Percentiles rank a stretch among this genome's conserved stretches.
Conservation (phyloP, 1,284 basidiomycete genomes). For the Limonomyces culmigenus region DNA sequence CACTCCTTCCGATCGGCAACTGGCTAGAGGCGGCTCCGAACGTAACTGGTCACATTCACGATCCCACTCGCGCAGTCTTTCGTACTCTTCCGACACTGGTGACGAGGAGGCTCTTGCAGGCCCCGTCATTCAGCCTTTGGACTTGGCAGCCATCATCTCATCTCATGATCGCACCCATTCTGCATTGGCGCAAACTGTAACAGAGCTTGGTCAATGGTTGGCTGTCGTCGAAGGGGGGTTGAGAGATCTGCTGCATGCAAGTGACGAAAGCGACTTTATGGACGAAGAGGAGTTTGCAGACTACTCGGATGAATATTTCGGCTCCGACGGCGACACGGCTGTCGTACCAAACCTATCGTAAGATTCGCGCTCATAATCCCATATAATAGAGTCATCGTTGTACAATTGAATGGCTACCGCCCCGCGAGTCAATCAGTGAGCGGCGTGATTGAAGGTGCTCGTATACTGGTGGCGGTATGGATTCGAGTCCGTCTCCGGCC, state of each 20-base stretch:
- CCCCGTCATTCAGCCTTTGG: background rate
- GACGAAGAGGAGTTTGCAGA: background rate
- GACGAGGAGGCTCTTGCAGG: too few species aligned
- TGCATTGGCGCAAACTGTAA: background rate
- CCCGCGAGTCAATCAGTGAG: background rate
- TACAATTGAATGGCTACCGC: too few species aligned
- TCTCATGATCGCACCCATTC: background rate
- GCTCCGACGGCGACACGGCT: too few species aligned
- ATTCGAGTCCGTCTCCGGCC: constrained; percentile 42
- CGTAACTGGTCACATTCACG: too few species aligned
- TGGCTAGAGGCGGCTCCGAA: too few species aligned
- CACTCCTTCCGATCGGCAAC: too few species aligned
- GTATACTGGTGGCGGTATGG: constrained; percentile 48
- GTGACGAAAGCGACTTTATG: background rate
- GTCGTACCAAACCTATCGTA: too few species aligned
- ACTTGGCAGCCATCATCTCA: background rate
- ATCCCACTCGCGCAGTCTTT: too few species aligned
- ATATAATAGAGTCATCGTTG: too few species aligned
- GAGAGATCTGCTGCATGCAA: background rate
- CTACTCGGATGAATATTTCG: background rate
- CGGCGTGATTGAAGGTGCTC: background rate
- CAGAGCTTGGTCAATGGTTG: background rate
- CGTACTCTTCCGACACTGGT: too few species aligned
- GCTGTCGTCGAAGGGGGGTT: background rate
- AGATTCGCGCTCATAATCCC: too few species aligned